Evolutionary conservation across 2,329 filamentous ascomycete genomes (phyloP).

Genomic region (Penicillium capsulatum): DNA sequence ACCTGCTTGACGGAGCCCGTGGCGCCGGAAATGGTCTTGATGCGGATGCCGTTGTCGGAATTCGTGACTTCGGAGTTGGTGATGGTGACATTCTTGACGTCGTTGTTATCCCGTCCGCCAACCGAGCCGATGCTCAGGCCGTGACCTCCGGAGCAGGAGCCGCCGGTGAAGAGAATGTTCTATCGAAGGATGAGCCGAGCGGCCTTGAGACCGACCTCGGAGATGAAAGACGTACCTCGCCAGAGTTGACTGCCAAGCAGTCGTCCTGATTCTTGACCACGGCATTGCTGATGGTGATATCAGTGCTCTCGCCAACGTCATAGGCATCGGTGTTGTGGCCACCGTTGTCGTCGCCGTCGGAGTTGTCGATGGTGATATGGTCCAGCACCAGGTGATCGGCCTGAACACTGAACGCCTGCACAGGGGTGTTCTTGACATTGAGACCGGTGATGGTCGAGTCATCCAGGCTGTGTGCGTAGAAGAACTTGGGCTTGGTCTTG

Average conservation of each 20-base stretch:
- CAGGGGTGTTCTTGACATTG: constrained; percentile 37
- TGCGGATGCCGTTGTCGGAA: constrained; percentile 16
- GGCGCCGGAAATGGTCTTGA: constrained; percentile 51
- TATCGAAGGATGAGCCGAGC: no score
- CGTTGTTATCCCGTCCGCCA: constrained; percentile 54
- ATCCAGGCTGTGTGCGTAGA: constrained; percentile 44
- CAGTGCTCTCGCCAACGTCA: constrained; percentile 39
- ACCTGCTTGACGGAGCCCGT: constrained; percentile 52
- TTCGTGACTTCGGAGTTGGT: constrained; percentile 7
- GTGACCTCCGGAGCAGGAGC: constrained; percentile 31
- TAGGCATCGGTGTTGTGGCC: constrained; percentile 54
- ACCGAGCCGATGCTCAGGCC: constrained; percentile 58
- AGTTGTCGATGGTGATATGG: constrained; percentile 56
- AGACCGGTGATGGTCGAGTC: constrained; percentile 33
- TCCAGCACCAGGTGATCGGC: constrained; percentile 52
- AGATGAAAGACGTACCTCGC: no score
- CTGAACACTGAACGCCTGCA: constrained; percentile 37
- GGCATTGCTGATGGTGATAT: constrained; percentile 50
- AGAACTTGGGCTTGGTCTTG: constrained; percentile 63
- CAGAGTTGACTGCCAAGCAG: constrained; percentile 57
- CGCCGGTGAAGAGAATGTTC: constrained; percentile 30
- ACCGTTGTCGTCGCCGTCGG: constrained; percentile 47
- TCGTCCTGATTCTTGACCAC: constrained; percentile 58
- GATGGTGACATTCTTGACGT: constrained; percentile 47
- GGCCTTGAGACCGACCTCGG: no score